A percentile compares a stretch with the other conserved stretches of the same genome.
These are phyloP conservation scores for Arachis hypogaea DNA, from an alignment of 306 rosid genomes.

Conservation along the genomic window DNA sequence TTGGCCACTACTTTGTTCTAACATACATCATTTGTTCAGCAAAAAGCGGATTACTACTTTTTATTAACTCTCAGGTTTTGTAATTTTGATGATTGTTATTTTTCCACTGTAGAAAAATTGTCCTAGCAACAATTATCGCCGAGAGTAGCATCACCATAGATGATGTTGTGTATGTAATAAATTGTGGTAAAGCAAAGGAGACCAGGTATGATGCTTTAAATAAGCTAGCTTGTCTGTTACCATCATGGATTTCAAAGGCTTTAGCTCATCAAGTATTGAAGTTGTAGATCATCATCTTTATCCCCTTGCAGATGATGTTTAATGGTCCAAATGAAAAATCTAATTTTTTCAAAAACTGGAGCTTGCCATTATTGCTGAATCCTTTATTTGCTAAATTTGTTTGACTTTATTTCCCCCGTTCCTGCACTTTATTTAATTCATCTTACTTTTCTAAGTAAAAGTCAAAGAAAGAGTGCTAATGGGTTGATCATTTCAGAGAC, in stretches of 20 bases:
- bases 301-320: too few species aligned
- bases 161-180: slow-evolving; percentile 90
- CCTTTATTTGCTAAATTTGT: slow-evolving; percentile 23
- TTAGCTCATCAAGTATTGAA: too few species aligned
- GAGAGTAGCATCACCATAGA: slow-evolving; percentile 99
- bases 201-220: too few species aligned
- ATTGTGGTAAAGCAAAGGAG: slow-evolving; percentile 95
- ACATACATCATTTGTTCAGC: background rate
- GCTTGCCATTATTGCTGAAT: slow-evolving; percentile 26
- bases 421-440: background rate
- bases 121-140: slow-evolving; percentile 94
- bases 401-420: slow-evolving; percentile 11
- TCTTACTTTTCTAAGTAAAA: background rate
- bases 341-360: background rate
- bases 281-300: too few species aligned
- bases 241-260: too few species aligned
- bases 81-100: slow-evolving; percentile 30
- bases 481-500: background rate
- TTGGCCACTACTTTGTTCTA: background rate
- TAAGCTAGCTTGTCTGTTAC: too few species aligned
- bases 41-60: too few species aligned
- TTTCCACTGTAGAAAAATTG: slow-evolving; percentile 77
- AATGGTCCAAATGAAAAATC: too few species aligned
- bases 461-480: slow-evolving; percentile 31
- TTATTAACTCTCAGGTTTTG: background rate